Evolutionary conservation across 1,139 yeast genomes (phyloP).

Genomic region (Ogataea hybrid): DNA sequence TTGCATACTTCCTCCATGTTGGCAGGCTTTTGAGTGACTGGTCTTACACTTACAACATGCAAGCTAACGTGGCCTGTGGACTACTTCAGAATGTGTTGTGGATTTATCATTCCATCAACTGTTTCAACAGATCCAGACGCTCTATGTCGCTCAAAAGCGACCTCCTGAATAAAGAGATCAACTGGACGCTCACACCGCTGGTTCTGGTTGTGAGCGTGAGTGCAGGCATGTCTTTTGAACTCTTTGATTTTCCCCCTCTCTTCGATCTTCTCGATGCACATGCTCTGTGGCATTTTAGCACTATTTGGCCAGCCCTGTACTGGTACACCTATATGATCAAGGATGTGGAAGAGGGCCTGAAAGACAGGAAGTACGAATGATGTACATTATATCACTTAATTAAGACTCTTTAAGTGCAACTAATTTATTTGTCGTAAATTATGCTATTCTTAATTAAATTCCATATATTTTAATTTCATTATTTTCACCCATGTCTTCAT

Average conservation of each 20-base stretch:
- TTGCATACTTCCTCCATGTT: conserved; percentile 62
- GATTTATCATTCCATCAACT: conserved; percentile 36
- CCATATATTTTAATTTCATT: neutral
- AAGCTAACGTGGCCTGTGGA: conserved; percentile 80
- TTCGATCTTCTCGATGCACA: conserved; percentile 82
- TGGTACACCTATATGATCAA: conserved; percentile 37
- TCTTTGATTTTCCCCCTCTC: conserved; percentile 84
- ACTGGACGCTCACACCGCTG: conserved; percentile 52
- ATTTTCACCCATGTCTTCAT: conserved; percentile 4
- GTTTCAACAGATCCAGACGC: conserved; percentile 22
- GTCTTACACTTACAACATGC: conserved; percentile 94
- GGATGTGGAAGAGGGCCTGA: conserved; percentile 31
- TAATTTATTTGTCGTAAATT: neutral
- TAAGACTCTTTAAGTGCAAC: neutral
- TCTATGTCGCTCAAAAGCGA: conserved; percentile 26
- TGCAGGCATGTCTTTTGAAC: conserved; percentile 80
- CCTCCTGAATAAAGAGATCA: conserved; percentile 25
- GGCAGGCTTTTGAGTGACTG: conserved; percentile 68
- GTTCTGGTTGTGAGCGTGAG: conserved; percentile 51
- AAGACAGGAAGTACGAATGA: conserved; percentile 27
- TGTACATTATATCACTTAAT: conserved; percentile 1
- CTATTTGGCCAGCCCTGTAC: conserved; percentile 54
- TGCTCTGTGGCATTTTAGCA: conserved; percentile 85
- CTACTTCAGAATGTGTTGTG: conserved; percentile 63
- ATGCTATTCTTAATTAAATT: neutral